These are phyloP conservation scores for Trichocladium uniseriatum DNA, from an alignment of 495 filamentous ascomycete genomes.

Conservation along the genomic window DNA sequence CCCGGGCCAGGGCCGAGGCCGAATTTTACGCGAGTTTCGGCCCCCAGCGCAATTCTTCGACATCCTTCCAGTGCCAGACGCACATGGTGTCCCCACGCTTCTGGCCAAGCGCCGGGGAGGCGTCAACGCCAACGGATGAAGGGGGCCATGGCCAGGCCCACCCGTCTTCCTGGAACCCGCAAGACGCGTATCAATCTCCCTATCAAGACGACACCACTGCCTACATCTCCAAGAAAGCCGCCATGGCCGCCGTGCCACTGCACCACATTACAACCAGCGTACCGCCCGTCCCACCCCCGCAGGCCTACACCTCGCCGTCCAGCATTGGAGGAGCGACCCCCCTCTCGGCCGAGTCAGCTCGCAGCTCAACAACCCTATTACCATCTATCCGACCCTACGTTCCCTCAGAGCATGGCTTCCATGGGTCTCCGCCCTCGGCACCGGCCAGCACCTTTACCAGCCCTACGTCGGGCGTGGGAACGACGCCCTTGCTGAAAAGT, in stretches of 20 bases:
- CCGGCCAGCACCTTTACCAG: constrained; percentile 21
- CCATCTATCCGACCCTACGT: constrained; percentile 30
- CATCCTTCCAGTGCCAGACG: constrained; percentile 43
- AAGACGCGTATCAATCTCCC: not conserved
- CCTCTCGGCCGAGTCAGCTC: constrained; percentile 25
- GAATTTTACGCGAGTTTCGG: constrained; percentile 13
- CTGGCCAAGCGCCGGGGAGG: constrained; percentile 22
- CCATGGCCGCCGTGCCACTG: constrained; percentile 3
- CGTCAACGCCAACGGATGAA: not conserved
- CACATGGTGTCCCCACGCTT: constrained; percentile 34
- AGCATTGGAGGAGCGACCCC: constrained; percentile 17
- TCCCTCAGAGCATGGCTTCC: constrained; percentile 33
- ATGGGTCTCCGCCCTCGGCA: constrained; percentile 4
- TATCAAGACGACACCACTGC: not conserved
- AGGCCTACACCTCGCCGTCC: constrained; percentile 26
- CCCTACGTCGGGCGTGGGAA: constrained; percentile 20
- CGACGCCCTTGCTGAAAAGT: constrained; percentile 28
- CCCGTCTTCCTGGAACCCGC: constrained; percentile 13
- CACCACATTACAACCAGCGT: constrained; percentile 17
- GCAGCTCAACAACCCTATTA: constrained; percentile 29
- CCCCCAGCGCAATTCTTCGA: constrained; percentile 29
- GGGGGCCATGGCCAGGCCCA: constrained; percentile 1
- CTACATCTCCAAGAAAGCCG: constrained; percentile 1
- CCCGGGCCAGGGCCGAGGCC: constrained; percentile 21
- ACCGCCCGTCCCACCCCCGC: constrained; percentile 10